Percentiles rank a stretch among this genome's conserved stretches.
These are phyloP conservation scores for Nicotiana otophora DNA, from an alignment of 257 asterid genomes.

Conservation along the genomic window DNA sequence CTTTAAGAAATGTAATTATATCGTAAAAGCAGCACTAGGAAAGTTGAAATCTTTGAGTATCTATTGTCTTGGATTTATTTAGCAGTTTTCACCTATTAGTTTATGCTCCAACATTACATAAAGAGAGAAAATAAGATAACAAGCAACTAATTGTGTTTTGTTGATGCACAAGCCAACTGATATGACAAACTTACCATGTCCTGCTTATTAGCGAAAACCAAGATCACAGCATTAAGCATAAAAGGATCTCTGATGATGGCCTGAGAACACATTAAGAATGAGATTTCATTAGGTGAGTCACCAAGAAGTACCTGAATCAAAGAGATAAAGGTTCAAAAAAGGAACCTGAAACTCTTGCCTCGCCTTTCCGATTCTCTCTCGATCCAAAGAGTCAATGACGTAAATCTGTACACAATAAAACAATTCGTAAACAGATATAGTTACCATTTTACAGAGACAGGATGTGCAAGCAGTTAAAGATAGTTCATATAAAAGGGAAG, in stretches of 20 bases:
- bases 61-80: neutral
- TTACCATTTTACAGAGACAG: neutral
- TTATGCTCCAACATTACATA: neutral
- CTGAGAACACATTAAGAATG: conserved; percentile 14
- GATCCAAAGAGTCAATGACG: conserved; percentile 15
- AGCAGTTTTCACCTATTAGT: neutral
- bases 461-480: neutral
- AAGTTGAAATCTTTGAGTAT: neutral
- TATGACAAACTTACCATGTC: conserved; percentile 66
- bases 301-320: conserved; percentile 14
- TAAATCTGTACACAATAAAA: conserved; percentile 6
- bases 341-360: conserved; percentile 18
- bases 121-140: neutral
- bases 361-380: conserved; percentile 18
- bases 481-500: neutral
- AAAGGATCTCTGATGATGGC: conserved; percentile 18
- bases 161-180: neutral
- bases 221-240: conserved; percentile 20
- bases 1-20: neutral
- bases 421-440: neutral
- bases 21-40: neutral
- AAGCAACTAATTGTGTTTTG: neutral
- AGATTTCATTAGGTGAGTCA: conserved; percentile 9
- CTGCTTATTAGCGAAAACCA: conserved; percentile 69
- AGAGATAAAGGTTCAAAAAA: neutral